A percentile compares a stretch with the other conserved stretches of the same genome.
Conservation (phyloP, 2,329 filamentous ascomycete species). For the Rutstroemia sp. region DNA sequence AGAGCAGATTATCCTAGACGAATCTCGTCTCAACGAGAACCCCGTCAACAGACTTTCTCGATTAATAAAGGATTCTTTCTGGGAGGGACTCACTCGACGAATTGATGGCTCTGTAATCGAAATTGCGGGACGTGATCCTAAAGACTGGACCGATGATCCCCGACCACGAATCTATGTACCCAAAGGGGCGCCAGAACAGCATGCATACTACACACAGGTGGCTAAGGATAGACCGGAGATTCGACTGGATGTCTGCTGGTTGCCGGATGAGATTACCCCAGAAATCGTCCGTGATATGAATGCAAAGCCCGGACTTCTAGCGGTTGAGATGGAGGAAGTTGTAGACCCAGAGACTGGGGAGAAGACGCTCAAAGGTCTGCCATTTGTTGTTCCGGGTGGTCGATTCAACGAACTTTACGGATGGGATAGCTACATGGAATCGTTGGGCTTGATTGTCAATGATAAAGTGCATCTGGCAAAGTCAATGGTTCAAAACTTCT, state of each 20-base stretch:
- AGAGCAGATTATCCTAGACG: constrained; percentile 84
- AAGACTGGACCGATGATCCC: constrained; percentile 90
- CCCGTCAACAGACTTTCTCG: constrained; percentile 82
- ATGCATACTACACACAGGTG: constrained; percentile 79
- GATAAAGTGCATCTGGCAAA: constrained; percentile 83
- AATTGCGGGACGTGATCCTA: constrained; percentile 79
- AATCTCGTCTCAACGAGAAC: constrained; percentile 88
- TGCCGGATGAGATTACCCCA: constrained; percentile 71
- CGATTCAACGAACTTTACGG: constrained; percentile 98
- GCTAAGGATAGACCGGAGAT: constrained; percentile 75
- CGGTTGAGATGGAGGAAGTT: constrained; percentile 78
- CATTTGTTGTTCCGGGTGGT: constrained; percentile 95
- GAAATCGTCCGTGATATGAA: constrained; percentile 80
- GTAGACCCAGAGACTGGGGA: constrained; percentile 60
- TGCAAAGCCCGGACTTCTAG: constrained; percentile 78
- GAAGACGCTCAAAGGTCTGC: constrained; percentile 68
- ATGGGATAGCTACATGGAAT: constrained; percentile 99
- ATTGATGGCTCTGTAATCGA: constrained; percentile 88
- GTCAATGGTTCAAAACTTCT: constrained; percentile 92
- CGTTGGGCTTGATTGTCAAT: constrained; percentile 78
- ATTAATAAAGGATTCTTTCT: constrained; percentile 84
- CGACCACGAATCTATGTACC: constrained; percentile 90
- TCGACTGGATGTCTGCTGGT: constrained; percentile 75
- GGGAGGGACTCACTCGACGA: constrained; percentile 80
- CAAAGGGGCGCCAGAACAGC: constrained; percentile 74